A percentile compares a stretch with the other conserved stretches of the same genome.
These are phyloP conservation scores for Clonostachys solani DNA, from an alignment of 2,329 filamentous ascomycete genomes.

Conservation along the genomic window DNA sequence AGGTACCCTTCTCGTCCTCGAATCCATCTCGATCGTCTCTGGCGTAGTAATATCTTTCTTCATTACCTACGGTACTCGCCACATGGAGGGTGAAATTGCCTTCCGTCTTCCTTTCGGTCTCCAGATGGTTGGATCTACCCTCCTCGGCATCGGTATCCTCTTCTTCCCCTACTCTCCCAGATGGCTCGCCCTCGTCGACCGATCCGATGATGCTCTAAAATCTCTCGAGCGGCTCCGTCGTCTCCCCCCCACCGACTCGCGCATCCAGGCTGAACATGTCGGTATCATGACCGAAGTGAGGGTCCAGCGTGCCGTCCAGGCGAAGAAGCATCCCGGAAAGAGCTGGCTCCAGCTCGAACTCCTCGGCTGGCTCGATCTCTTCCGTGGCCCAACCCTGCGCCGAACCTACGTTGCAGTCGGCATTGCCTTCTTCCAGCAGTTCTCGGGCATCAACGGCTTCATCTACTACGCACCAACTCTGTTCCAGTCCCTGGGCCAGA, in stretches of 20 bases:
- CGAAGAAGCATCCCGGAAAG: too few species aligned
- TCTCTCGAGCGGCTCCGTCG: slow-evolving; percentile 30
- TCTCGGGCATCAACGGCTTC: slow-evolving; percentile 21
- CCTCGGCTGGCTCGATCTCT: slow-evolving; percentile 41
- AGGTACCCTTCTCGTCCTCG: slow-evolving; percentile 40
- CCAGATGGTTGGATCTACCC: slow-evolving; percentile 19
- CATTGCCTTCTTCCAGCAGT: slow-evolving; percentile 37
- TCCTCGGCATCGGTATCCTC: slow-evolving; percentile 28
- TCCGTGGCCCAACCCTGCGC: slow-evolving; percentile 38
- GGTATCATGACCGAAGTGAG: slow-evolving; percentile 33
- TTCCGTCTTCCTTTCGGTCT: slow-evolving; percentile 41
- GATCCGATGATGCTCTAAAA: slow-evolving; percentile 30
- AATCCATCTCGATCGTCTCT: slow-evolving; percentile 43
- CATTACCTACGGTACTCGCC: slow-evolving; percentile 46
- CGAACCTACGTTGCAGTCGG: slow-evolving; percentile 30
- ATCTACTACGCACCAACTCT: slow-evolving; percentile 43
- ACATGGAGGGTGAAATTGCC: slow-evolving; percentile 31
- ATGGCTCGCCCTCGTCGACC: slow-evolving; percentile 32
- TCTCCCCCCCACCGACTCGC: slow-evolving; percentile 31
- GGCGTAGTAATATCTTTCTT: slow-evolving; percentile 49
- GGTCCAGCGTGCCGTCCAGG: background rate
- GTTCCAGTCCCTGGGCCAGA: slow-evolving; percentile 29
- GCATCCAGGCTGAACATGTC: slow-evolving; percentile 40
- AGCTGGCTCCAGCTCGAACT: slow-evolving; percentile 25
- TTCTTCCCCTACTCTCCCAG: slow-evolving; percentile 41